These are phyloP conservation scores for Arthrobotrys entomopaga DNA, from an alignment of 2,329 filamentous ascomycete species.

Conservation along the genomic window DNA sequence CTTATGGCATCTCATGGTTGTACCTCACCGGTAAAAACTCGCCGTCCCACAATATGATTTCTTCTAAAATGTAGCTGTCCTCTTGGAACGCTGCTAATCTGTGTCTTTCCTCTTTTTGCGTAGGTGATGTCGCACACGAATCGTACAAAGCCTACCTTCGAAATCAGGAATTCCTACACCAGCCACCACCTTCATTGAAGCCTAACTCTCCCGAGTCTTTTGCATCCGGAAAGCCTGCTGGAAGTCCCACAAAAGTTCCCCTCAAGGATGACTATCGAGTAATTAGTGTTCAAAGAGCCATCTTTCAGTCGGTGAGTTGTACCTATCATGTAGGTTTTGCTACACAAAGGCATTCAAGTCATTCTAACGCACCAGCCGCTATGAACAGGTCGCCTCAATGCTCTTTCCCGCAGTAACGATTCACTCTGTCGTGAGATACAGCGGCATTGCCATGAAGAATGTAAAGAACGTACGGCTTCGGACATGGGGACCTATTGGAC, in stretches of 20 bases:
- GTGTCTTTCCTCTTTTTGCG: background rate
- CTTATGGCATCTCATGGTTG: constrained; percentile 89
- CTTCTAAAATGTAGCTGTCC: background rate
- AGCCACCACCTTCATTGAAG: constrained; percentile 63
- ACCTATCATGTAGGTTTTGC: background rate
- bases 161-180: constrained; percentile 80
- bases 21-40: constrained; percentile 73
- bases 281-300: constrained; percentile 87
- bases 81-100: background rate
- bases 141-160: constrained; percentile 93
- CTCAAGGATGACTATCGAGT: constrained; percentile 89
- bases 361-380: background rate
- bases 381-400: constrained; percentile 78
- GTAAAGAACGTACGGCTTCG: constrained; percentile 78
- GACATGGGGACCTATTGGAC: constrained; percentile 90
- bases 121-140: constrained; percentile 84
- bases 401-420: constrained; percentile 93
- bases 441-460: constrained; percentile 83
- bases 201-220: constrained; percentile 42
- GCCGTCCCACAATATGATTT: background rate
- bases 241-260: constrained; percentile 65
- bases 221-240: constrained; percentile 32
- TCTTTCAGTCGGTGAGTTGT: constrained; percentile 74
- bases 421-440: constrained; percentile 90
- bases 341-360: constrained; percentile 60